Percentiles rank a stretch among this genome's conserved stretches.
Conservation (phyloP, 1,284 basidiomycete genomes). For the Sporisorium exsertum region DNA sequence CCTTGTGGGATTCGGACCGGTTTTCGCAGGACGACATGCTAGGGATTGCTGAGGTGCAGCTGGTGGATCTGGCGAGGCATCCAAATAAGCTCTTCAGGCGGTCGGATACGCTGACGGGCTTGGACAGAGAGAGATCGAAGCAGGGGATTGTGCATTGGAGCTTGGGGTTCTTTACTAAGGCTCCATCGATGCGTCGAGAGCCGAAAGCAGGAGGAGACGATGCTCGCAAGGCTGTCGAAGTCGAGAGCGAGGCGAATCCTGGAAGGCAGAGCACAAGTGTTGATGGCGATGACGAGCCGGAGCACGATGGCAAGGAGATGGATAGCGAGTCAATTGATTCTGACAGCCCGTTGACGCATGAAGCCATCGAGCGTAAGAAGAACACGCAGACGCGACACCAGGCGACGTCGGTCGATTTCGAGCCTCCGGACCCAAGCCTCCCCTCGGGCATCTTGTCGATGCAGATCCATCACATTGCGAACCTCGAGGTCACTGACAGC, state of each 20-base stretch:
- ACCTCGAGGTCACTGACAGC: slow-evolving; percentile 67
- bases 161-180: slow-evolving; percentile 49
- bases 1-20: slow-evolving; percentile 71
- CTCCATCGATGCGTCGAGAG: slow-evolving; percentile 16
- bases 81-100: slow-evolving; percentile 33
- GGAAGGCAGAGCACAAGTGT: not conserved
- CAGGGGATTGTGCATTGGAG: slow-evolving; percentile 42
- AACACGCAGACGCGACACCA: slow-evolving; percentile 40
- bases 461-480: slow-evolving; percentile 55
- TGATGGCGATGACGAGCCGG: not conserved
- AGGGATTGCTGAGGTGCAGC: slow-evolving; percentile 70
- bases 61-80: slow-evolving; percentile 69
- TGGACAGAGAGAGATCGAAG: slow-evolving; percentile 55
- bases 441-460: slow-evolving; percentile 52
- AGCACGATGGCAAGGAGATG: slow-evolving; percentile 21
- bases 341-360: slow-evolving; percentile 15
- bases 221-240: not conserved
- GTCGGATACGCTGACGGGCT: slow-evolving; percentile 33
- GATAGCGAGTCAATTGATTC: slow-evolving; percentile 10
- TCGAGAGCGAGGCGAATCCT: not conserved
- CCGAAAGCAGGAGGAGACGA: not conserved
- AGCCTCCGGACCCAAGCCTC: slow-evolving; percentile 39
- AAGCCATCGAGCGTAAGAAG: slow-evolving; percentile 19
- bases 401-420: slow-evolving; percentile 36
- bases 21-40: slow-evolving; percentile 71